Percentiles rank a stretch among this genome's conserved stretches.
These are phyloP conservation scores for Gossypium aridum DNA, from an alignment of 441 rosid genomes.

Conservation along the genomic window DNA sequence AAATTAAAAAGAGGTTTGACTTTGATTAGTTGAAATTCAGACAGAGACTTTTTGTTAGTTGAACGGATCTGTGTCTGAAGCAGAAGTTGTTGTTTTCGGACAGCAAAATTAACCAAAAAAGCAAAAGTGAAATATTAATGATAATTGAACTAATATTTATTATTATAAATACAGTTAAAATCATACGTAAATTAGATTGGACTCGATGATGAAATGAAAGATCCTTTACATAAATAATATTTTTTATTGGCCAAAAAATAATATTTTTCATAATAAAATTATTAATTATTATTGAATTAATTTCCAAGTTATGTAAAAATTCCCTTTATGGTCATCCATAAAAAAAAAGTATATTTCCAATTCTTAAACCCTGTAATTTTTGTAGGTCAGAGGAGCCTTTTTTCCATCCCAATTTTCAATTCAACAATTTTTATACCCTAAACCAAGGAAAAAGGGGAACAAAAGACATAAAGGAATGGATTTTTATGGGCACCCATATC, in stretches of 20 bases:
- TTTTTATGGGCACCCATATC: conserved; percentile 44
- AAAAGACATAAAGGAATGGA: conserved; percentile 27
- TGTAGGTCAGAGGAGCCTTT: conserved; percentile 17
- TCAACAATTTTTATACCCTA: neutral
- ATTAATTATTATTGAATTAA: too few species aligned
- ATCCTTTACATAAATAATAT: neutral
- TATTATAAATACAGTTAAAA: too few species aligned
- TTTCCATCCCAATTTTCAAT: neutral
- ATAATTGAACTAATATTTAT: neutral
- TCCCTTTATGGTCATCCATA: neutral
- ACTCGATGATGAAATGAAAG: too few species aligned
- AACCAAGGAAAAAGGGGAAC: neutral
- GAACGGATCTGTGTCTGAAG: neutral
- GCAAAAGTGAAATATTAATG: neutral
- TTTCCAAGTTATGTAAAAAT: neutral
- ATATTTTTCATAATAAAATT: neutral
- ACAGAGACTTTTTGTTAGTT: neutral
- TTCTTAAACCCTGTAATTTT: conserved; percentile 17
- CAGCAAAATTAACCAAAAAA: neutral
- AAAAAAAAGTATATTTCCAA: neutral
- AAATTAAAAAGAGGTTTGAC: neutral
- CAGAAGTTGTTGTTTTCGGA: neutral
- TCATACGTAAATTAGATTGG: too few species aligned
- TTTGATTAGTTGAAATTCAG: neutral
- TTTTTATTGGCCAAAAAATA: neutral